Base-by-base conservation (phyloP, 192 early-diverging fungal genomes). In the Coemansia sp. region DNA sequence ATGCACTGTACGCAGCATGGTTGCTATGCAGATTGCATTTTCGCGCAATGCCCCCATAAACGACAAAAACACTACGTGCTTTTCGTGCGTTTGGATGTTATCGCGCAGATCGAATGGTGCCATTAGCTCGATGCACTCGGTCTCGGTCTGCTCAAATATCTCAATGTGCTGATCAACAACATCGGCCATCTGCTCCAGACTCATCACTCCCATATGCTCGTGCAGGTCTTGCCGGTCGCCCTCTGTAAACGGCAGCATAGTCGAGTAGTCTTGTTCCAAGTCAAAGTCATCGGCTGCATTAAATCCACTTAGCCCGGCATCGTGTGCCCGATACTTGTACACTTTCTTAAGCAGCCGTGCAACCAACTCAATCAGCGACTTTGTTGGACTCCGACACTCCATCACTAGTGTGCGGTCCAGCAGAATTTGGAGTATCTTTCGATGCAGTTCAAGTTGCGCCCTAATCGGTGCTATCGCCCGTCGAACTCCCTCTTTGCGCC, bases 11-110 rank as follows among this genome's bases (percentile, higher is more conserved):
- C 62, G 55, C 28, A 78, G 62, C 22, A 69, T 46, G n/a, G 21
- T 55, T 2, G 62, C 6, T 37, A 78, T 7, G 26, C 66, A 60
- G 5, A 69, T 59, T 1, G 75, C 65, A 62, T 78, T 78, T 12
- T 78, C 75, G 26, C 66, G 66, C 47, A 78, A 42, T 5, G 66
- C 62, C 0, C 75, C 75, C 11, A 78, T 71, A 56, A 78, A 78
- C 25, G 75, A 78, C 54, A 78, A 38, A 28, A 78, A 25, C 1
- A 72, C 54, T 4, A 72, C 61, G 34, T 78, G 53, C 12, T 64
- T 44, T 52, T 78, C 66, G 36, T 65, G 66, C 14, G 59, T 58
- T 8, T 34, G 26, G 10, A 20, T 19, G 22, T 65, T 63, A 26
- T 72, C 66, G 2, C 28, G 9, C 0, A 15, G n/a, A 26, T 48